phyloP scores from a whole-genome alignment of 495 filamentous ascomycete species.

The Daldinia loculata region DNA sequence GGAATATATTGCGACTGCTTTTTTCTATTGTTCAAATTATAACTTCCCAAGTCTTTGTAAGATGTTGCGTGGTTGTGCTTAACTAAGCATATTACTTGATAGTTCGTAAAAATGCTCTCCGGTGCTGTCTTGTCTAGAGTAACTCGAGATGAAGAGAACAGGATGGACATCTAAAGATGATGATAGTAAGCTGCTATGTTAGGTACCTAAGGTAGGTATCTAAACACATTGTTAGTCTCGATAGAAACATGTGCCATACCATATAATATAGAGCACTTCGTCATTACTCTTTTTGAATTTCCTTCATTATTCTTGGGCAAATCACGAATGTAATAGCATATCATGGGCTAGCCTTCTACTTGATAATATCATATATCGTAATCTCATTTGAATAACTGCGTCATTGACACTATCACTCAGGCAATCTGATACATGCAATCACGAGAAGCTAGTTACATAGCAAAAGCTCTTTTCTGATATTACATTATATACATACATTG shows the following conservation, averaged over 20 bases:
- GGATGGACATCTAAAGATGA: too few species aligned
- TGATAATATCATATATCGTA: neutral
- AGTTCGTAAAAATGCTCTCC: neutral
- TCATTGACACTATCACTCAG: neutral
- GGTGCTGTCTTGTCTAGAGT: neutral
- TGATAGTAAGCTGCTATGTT: too few species aligned
- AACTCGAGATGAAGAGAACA: too few species aligned
- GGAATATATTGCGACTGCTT: conserved; percentile 20
- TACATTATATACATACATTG: conserved; percentile 42
- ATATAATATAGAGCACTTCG: too few species aligned
- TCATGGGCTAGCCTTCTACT: neutral
- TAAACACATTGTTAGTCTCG: too few species aligned
- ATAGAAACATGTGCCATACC: too few species aligned
- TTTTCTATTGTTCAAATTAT: conserved; percentile 10
- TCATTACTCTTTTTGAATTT: too few species aligned
- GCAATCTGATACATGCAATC: conserved; percentile 6
- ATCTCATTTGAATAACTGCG: neutral
- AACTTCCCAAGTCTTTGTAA: neutral
- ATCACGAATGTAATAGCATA: too few species aligned
- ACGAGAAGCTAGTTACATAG: conserved; percentile 18
- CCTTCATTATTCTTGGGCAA: too few species aligned
- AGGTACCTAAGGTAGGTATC: too few species aligned
- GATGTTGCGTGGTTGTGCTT: neutral
- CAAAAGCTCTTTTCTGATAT: conserved; percentile 35
- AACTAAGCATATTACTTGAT: neutral